A percentile compares a stretch with the other conserved stretches of the same genome.
These are phyloP conservation scores for Komagataella kurtzmanii DNA, from an alignment of 805 yeast species.

Conservation along the genomic window DNA sequence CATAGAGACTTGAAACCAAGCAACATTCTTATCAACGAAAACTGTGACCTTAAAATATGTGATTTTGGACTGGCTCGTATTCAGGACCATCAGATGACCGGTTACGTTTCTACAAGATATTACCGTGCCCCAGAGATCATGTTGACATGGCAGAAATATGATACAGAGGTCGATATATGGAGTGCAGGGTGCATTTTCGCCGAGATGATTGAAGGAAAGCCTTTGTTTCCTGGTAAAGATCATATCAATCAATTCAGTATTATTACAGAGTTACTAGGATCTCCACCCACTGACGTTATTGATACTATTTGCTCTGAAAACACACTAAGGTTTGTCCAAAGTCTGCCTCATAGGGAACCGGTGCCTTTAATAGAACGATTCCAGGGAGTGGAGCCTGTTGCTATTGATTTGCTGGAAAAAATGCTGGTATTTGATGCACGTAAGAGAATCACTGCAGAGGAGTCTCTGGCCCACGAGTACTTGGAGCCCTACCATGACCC, in stretches of 20 bases:
- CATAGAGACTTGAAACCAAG: conserved; percentile 96
- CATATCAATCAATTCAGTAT: conserved; percentile 97
- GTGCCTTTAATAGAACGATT: conserved; percentile 76
- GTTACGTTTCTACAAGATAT: conserved; percentile 90
- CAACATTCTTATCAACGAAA: conserved; percentile 83
- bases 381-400: conserved; percentile 67
- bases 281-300: conserved; percentile 93
- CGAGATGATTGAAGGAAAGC: conserved; percentile 95
- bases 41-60: conserved; percentile 91
- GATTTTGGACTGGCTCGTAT: conserved; percentile 95
- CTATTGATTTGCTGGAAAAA: conserved; percentile 74
- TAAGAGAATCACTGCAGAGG: conserved; percentile 85
- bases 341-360: conserved; percentile 89
- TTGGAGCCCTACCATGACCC: conserved; percentile 95
- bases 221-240: conserved; percentile 94
- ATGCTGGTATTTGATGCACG: conserved; percentile 95
- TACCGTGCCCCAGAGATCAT: conserved; percentile 97
- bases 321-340: conserved; percentile 85
- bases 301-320: conserved; percentile 94
- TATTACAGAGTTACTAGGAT: conserved; percentile 84
- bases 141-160: conserved; percentile 98
- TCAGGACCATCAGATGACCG: conserved; percentile 99
- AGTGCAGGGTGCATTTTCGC: conserved; percentile 95
- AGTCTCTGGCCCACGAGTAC: conserved; percentile 83
- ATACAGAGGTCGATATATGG: conserved; percentile 95